These are phyloP conservation scores for Aphanomyces stellatus DNA, from an alignment of 352 stramenopile genomes.

Conservation along the genomic window DNA sequence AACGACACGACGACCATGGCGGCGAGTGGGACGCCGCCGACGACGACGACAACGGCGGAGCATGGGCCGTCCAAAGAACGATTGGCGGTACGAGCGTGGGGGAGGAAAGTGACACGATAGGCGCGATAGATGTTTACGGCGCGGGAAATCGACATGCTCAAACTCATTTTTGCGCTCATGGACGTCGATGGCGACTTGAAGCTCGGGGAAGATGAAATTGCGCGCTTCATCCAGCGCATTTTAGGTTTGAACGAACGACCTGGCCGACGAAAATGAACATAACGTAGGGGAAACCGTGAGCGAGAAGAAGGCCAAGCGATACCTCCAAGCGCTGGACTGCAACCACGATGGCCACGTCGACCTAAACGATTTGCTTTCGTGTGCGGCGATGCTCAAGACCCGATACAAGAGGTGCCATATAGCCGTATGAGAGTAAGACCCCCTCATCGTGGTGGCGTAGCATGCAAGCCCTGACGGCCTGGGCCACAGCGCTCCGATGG, in stretches of 20 bases:
- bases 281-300: conserved; percentile 47
- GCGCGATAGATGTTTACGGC: conserved; percentile 43
- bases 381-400: conserved; percentile 61
- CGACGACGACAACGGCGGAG: conserved; percentile 35
- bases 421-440: too few species aligned
- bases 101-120: too few species aligned
- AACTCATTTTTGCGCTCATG: conserved; percentile 74
- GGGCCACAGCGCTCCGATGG: background rate
- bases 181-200: conserved; percentile 66
- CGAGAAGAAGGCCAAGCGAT: conserved; percentile 36
- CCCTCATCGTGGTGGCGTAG: too few species aligned
- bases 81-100: too few species aligned
- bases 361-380: conserved; percentile 68
- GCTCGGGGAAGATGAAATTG: conserved; percentile 42
- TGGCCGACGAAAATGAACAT: background rate
- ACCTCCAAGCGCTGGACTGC: conserved; percentile 64
- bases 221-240: conserved; percentile 65
- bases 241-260: conserved; percentile 29
- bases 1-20: background rate
- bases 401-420: conserved; percentile 27
- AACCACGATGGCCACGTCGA: conserved; percentile 65
- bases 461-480: too few species aligned
- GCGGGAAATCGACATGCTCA: conserved; percentile 65
- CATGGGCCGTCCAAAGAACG: too few species aligned
- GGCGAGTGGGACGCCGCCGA: background rate